These are phyloP conservation scores for Chytriomyces sp. DNA, from an alignment of 192 early-diverging fungal species.

Conservation along the genomic window DNA sequence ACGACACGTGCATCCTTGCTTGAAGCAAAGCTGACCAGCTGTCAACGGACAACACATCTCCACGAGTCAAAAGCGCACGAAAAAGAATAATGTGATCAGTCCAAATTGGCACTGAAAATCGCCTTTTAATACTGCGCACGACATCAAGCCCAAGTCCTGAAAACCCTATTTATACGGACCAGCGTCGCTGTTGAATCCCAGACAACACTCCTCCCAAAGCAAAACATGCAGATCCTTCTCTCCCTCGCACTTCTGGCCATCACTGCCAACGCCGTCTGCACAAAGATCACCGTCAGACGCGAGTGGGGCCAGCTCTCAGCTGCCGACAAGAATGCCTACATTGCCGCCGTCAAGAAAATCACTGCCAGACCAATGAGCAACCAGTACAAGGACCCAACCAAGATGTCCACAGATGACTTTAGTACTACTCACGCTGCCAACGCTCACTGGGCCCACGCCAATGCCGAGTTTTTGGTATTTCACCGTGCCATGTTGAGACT, in stretches of 20 bases:
- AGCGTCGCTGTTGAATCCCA: no score
- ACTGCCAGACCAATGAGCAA: not conserved
- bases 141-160: no score
- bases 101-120: no score
- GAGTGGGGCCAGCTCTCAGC: constrained; percentile 23
- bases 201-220: not conserved
- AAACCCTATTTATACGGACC: no score
- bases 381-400: constrained; percentile 3
- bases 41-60: no score
- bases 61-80: no score
- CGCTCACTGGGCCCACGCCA: constrained; percentile 3
- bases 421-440: not conserved
- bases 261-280: constrained; percentile 1
- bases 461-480: not conserved
- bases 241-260: not conserved
- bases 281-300: constrained; percentile 13
- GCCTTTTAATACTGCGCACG: no score
- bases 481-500: not conserved
- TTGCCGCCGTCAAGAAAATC: constrained; percentile 18
- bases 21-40: no score
- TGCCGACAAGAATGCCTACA: constrained; percentile 6
- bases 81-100: no score
- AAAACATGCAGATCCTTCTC: not conserved
- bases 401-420: not conserved
- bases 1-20: no score